Conservation (phyloP, 352 stramenopile species). For the Nothophytophthora sp. region DNA sequence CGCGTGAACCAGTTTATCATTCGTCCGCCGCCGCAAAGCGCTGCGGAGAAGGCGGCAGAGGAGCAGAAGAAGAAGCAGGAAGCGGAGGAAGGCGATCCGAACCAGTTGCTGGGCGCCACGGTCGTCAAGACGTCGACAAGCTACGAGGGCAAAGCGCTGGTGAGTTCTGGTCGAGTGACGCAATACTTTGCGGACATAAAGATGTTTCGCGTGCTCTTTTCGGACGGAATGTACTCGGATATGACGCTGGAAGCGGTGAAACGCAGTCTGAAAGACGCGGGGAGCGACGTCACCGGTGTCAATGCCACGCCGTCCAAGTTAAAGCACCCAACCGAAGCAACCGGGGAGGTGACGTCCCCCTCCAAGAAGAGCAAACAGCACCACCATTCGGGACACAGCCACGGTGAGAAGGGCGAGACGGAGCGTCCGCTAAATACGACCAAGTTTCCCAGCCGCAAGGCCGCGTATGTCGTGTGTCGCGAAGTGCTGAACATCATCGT, state of each 20-base stretch:
- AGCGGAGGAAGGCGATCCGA: slow-evolving; percentile 29
- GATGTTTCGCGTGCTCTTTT: slow-evolving; percentile 50
- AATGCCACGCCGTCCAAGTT: too few relatives aligned
- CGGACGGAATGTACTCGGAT: slow-evolving; percentile 42
- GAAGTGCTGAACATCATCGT: slow-evolving; percentile 57
- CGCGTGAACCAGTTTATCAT: slow-evolving; percentile 47
- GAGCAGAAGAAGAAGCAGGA: neutral
- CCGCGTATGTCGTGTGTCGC: slow-evolving; percentile 48
- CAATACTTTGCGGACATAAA: slow-evolving; percentile 44
- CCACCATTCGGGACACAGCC: slow-evolving; percentile 5
- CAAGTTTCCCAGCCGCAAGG: slow-evolving; percentile 49
- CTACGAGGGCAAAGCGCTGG: slow-evolving; percentile 47
- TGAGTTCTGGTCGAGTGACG: slow-evolving; percentile 42
- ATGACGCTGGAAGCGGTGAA: slow-evolving; percentile 44
- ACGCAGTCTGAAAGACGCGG: slow-evolving; percentile 6
- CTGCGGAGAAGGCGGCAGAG: slow-evolving; percentile 3
- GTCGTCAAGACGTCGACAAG: slow-evolving; percentile 46
- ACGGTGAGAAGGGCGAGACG: slow-evolving; percentile 13
- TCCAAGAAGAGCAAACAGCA: slow-evolving; percentile 25
- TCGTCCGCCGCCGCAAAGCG: slow-evolving; percentile 14
- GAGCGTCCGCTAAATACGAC: slow-evolving; percentile 36
- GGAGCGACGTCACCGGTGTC: too few relatives aligned
- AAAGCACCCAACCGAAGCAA: too few relatives aligned
- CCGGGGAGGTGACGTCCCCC: slow-evolving; percentile 1
- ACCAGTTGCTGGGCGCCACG: slow-evolving; percentile 36